These are phyloP conservation scores for Phytophthora sansomeana DNA, from an alignment of 352 stramenopile species.

Conservation along the genomic window DNA sequence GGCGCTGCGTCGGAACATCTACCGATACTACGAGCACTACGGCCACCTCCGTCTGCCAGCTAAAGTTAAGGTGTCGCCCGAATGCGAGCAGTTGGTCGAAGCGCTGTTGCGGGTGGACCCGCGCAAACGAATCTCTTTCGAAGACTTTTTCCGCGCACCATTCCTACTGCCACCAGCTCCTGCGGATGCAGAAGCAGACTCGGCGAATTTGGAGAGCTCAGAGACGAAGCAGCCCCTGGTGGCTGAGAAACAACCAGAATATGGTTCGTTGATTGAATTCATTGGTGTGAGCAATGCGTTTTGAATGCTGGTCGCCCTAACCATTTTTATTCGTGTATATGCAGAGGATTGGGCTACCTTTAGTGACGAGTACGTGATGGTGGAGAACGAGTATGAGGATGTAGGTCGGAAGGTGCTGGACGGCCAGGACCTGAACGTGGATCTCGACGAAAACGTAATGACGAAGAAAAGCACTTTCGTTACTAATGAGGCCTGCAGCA, in stretches of 20 bases:
- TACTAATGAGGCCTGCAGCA: not conserved
- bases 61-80: conserved; percentile 61
- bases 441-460: conserved; percentile 49
- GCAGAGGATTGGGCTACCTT: conserved; percentile 74
- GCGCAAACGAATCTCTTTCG: conserved; percentile 75
- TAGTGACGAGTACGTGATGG: conserved; percentile 86
- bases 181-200: conserved; percentile 39
- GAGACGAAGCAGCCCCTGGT: conserved; percentile 74
- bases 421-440: conserved; percentile 54
- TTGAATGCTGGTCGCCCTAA: not conserved
- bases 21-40: conserved; percentile 77
- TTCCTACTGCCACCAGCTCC: conserved; percentile 72
- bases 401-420: conserved; percentile 76
- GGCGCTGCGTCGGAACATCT: conserved; percentile 77
- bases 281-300: not conserved
- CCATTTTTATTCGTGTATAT: not conserved
- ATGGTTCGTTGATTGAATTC: conserved; percentile 44
- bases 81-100: conserved; percentile 72
- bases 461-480: conserved; percentile 7
- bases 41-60: conserved; percentile 57
- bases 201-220: conserved; percentile 45
- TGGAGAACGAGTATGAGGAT: conserved; percentile 86
- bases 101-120: conserved; percentile 70
- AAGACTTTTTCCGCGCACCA: conserved; percentile 75
- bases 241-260: conserved; percentile 68